Evolutionary conservation across 2,329 filamentous ascomycete species (phyloP), one percentile per base, ranked within the genome.

Genomic region (Ceratocystiopsis sp.): DNA sequence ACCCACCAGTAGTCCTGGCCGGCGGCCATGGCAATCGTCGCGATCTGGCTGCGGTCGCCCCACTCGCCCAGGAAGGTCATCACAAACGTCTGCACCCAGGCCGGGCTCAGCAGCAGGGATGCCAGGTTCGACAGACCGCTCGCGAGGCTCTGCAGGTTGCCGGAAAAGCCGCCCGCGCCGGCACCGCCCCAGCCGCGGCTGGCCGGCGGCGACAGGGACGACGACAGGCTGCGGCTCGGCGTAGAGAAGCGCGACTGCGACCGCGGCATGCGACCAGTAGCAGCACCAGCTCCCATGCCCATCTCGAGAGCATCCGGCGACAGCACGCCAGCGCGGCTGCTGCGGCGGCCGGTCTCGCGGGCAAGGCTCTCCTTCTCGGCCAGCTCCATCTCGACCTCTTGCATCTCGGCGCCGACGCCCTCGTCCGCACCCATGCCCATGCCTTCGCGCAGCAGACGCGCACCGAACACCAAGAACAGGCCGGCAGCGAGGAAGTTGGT

Each of bases 1-100:
- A 98, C 91, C 83, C 86, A 95, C 89, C 89, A 96, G 61, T 96
- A 98, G 59, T 98, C 91, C 60, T 93, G 84, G 17, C 91, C 91
- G 33, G 91, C 89, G 41, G 91, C 91, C 91, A 98, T 98, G 43
- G 91, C 91, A 57, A 98, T 93, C 0, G 91, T 98, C 18, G 91
- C 91, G 55, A 98, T 96, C 64, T 98, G 91, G 58, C 84, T 93
- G 52, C 91, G 78, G 56, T 98, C 91, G 45, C 91, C 91, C 91
- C 91, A 98, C 61, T 98, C 91, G 36, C 91, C 91, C 29, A 98
- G 65, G 64, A 98, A 98, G 2, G 91, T 98, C 91, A 98, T 98
- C 53, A 93, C 75, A 57, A 98, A 98, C 0, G 91, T 98, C 63
- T 96, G 89, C 14, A 98, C 91, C 91, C 91, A 98, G 1, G 87